A percentile compares a stretch with the other conserved stretches of the same genome.
phyloP scores from a whole-genome alignment of 2,329 filamentous ascomycete genomes.

The Penicillium sp. region DNA sequence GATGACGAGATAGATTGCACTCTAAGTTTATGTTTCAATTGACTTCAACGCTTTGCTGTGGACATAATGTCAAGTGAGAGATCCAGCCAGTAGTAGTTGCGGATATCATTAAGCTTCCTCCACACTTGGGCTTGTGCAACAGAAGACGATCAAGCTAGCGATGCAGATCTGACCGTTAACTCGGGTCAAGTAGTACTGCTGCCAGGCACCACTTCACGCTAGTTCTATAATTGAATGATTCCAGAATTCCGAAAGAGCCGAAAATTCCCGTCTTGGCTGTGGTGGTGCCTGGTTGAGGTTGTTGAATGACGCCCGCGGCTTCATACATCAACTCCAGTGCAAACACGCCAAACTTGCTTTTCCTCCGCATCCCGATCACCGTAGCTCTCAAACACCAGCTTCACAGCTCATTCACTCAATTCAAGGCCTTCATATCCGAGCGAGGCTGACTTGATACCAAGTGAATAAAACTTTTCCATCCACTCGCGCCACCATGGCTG shows the following conservation, averaged over 20 bases:
- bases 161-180: too few species aligned
- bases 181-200: too few species aligned
- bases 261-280: too few species aligned
- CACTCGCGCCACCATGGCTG: slow-evolving; percentile 35
- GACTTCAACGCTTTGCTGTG: not conserved
- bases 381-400: not conserved
- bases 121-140: not conserved
- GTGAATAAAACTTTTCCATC: not conserved
- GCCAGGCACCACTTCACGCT: too few species aligned
- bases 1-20: not conserved
- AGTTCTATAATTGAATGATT: too few species aligned
- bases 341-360: slow-evolving; percentile 36
- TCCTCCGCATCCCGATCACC: slow-evolving; percentile 3
- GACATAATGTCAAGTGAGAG: too few species aligned
- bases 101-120: not conserved
- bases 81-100: too few species aligned
- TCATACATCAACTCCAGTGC: slow-evolving; percentile 18
- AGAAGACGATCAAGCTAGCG: too few species aligned
- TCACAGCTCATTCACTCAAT: not conserved
- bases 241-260: too few species aligned
- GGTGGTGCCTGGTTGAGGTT: too few species aligned
- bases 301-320: not conserved
- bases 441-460: not conserved
- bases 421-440: not conserved
- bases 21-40: not conserved